Conservation (phyloP, 2,329 filamentous ascomycete species). For the Thyridium curvatum region DNA sequence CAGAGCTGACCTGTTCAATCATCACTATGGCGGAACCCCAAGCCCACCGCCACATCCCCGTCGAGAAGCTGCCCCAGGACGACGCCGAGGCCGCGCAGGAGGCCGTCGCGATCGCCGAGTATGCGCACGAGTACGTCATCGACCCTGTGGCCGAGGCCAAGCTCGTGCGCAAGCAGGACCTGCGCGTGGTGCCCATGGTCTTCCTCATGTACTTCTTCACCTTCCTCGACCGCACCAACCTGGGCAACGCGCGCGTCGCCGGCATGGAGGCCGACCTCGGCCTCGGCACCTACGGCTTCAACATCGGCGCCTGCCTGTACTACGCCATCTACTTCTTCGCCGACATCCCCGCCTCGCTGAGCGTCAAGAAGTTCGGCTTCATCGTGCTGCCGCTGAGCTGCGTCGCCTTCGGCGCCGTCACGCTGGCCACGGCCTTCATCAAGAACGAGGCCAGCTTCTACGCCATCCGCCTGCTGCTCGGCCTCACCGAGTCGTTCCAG, state of each 20-base stretch:
- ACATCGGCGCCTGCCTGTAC: conserved; percentile 12
- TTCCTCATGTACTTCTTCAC: conserved; percentile 48
- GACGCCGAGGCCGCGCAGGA: conserved; percentile 2
- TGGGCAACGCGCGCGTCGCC: conserved; percentile 39
- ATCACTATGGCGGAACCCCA: neutral
- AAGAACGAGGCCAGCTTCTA: conserved; percentile 4
- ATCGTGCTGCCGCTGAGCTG: conserved; percentile 16
- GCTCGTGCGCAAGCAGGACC: conserved; percentile 19
- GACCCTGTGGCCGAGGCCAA: conserved; percentile 10
- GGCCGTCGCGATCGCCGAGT: conserved; percentile 5
- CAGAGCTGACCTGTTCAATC: no score
- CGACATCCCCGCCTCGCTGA: conserved; percentile 11
- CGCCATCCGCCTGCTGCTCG: conserved; percentile 4
- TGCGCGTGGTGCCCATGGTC: conserved; percentile 39
- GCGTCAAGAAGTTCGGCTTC: conserved; percentile 12
- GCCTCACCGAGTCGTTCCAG: conserved; percentile 5
- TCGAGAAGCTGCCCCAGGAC: neutral
- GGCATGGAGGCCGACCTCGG: conserved; percentile 20
- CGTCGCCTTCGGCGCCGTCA: conserved; percentile 6
- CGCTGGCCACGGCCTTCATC: conserved; percentile 3
- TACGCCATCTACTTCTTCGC: conserved; percentile 14
- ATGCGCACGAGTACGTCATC: conserved; percentile 9
- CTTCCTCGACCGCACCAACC: conserved; percentile 48
- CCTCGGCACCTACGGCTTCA: conserved; percentile 31
- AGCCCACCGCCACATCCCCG: neutral